Evolutionary conservation across 805 yeast genomes (phyloP), one percentile per base, ranked within the genome.

Genomic region (Grigorovia yakushimaensis): DNA sequence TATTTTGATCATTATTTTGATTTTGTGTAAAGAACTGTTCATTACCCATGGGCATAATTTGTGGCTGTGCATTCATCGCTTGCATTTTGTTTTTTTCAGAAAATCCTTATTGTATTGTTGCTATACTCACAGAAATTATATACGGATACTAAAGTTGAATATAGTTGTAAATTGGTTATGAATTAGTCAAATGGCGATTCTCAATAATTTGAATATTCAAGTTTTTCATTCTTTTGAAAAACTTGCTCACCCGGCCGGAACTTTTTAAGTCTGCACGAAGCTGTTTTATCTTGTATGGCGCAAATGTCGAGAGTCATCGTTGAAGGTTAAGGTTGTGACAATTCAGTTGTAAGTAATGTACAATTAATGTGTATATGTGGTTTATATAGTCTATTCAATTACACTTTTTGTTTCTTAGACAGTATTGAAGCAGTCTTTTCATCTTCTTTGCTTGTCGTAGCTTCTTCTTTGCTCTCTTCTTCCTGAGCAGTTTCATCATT

Each of bases 61-160:
- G 61, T 13, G 60, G 56, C 38, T 61, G 65, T 41, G 57, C 47
- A 35, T 59, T 60, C 52, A 61, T 50, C 4, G 60, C 51, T 48
- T 61, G 64, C 33, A 27, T 27, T 15, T 27, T 27, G 33, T 27
- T n/a, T n/a, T n/a, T n/a, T n/a, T n/a, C n/a, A n/a, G n/a, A n/a
- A n/a, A n/a, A n/a, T n/a, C n/a, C n/a, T n/a, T n/a, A n/a, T n/a
- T n/a, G n/a, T n/a, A n/a, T n/a, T n/a, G n/a, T n/a, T n/a, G n/a
- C n/a, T n/a, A n/a, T n/a, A n/a, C n/a, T n/a, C n/a, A n/a, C n/a
- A n/a, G n/a, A n/a, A n/a, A n/a, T n/a, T n/a, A n/a, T n/a, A n/a
- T n/a, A n/a, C n/a, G n/a, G n/a, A n/a, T n/a, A n/a, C n/a, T n/a
- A n/a, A n/a, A n/a, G n/a, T n/a, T n/a, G n/a, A n/a, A n/a, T n/a